Evolutionary conservation across 2,329 filamentous ascomycete genomes (phyloP), one percentile per base, ranked within the genome.

Genomic region (Claviceps sp.): DNA sequence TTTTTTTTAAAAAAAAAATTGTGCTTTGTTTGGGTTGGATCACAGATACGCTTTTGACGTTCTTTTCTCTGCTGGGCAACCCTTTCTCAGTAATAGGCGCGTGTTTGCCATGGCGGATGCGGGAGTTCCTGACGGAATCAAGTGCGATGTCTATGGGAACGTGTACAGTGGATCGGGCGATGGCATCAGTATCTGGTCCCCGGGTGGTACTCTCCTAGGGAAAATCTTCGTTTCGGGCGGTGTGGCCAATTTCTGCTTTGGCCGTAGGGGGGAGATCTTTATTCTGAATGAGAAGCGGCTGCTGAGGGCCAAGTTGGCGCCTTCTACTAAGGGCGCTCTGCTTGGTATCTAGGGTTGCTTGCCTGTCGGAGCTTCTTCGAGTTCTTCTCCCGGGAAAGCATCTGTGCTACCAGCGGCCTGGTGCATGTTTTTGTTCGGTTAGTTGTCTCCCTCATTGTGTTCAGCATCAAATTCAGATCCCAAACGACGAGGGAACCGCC

Each of bases 101-200:
- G 59, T 78, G 0, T 79, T 80, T 53, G 72, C 74, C 2, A 71
- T 73, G 59, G 71, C 71, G 1, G 69, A 73, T 42, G 64, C 59
- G 0, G 74, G 74, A 0, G 65, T 75, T 2, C 76, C 76, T 0
- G 71, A 66, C 54, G 68, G 66, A n/a, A 72, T 76, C 52, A 73
- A 74, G 52, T 71, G 68, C 51, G 73, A 75, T 47, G 55, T 65
- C 0, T 49, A 66, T 4, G 74, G 73, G 0, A 75, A 76, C 50
- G 69, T 78, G 0, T 77, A 75, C 60, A 64, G 68, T 36, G 74
- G 71, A 2, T 73, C 69, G 47, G 71, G 71, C 2, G 73, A 76
- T 53, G 74, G 74, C 3, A 60, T 77, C 11, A 69, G 71, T 47
- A 65, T 77, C 1, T 77, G 72, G 71, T 71, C 70, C 7, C 55